A percentile compares a stretch with the other conserved stretches of the same genome.
These are phyloP conservation scores for Medicago lupulina DNA, from an alignment of 306 rosid genomes.

Conservation along the genomic window DNA sequence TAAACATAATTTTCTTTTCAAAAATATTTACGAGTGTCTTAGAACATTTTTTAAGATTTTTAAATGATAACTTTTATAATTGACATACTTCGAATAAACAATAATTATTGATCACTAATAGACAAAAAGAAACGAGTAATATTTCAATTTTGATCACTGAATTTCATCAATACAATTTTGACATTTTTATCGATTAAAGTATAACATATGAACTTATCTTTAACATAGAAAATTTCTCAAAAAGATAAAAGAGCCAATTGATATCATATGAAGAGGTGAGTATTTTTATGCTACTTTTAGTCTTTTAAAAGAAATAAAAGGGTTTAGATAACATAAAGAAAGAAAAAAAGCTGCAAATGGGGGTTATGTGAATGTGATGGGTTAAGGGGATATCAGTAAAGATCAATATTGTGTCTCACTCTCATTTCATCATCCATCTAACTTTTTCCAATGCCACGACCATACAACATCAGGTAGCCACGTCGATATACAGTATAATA, in stretches of 20 bases:
- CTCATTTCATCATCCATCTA: constrained; percentile 2
- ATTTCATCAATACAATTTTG: no score
- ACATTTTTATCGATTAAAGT: no score
- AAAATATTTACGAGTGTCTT: no score
- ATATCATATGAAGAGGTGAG: neutral
- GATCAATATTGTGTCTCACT: constrained; percentile 1
- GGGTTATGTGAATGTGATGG: constrained; percentile 32
- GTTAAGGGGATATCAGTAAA: neutral
- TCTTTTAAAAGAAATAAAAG: neutral
- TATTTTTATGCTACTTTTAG: neutral
- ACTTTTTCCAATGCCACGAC: constrained; percentile 32
- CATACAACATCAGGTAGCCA: constrained; percentile 7
- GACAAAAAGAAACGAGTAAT: no score
- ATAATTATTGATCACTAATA: no score
- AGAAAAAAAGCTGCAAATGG: constrained; percentile 39
- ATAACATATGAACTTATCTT: no score
- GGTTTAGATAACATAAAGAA: neutral
- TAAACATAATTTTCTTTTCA: no score
- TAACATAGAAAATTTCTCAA: no score
- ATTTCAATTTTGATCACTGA: no score
- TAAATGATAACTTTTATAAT: no score
- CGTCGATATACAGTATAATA: neutral
- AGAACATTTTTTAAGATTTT: no score
- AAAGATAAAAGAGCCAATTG: neutral
- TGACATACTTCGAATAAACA: no score